These are phyloP conservation scores for Boletus pseudopeckii DNA, from an alignment of 768 basidiomycete species.

Conservation along the genomic window DNA sequence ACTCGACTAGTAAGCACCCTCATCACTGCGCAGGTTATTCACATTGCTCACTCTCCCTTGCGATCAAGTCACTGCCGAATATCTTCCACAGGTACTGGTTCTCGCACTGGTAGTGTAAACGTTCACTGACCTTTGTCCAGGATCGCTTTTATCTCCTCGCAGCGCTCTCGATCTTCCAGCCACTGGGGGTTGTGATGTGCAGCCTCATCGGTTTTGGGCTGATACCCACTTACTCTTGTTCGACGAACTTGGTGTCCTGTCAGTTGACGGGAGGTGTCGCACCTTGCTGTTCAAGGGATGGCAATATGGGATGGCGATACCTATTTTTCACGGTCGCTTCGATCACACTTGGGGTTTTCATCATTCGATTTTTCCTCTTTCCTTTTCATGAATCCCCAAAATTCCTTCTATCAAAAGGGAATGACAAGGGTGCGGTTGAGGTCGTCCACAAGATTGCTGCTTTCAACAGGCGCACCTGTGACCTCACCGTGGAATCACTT, in stretches of 20 bases:
- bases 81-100: slow-evolving; percentile 10
- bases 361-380: slow-evolving; percentile 16
- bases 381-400: slow-evolving; percentile 15
- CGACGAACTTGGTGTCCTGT: slow-evolving; percentile 10
- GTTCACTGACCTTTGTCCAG: background rate
- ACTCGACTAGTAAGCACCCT: slow-evolving; percentile 11
- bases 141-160: slow-evolving; percentile 15
- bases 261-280: slow-evolving; percentile 4
- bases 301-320: slow-evolving; percentile 23
- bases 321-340: slow-evolving; percentile 4
- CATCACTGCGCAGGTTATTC: background rate
- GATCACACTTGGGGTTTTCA: slow-evolving; percentile 13
- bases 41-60: background rate
- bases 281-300: slow-evolving; percentile 16
- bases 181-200: background rate
- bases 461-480: slow-evolving; percentile 7
- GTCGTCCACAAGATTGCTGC: slow-evolving; percentile 13
- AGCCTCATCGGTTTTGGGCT: slow-evolving; percentile 8
- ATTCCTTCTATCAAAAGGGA: slow-evolving; percentile 14
- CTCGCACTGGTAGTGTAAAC: background rate
- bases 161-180: slow-evolving; percentile 9
- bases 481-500: slow-evolving; percentile 15
- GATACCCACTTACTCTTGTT: slow-evolving; percentile 16
- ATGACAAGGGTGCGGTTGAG: slow-evolving; percentile 13
- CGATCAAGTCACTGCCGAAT: slow-evolving; percentile 9